Percentiles rank a stretch among this genome's conserved stretches.
Evolutionary conservation across 1,139 yeast species (phyloP).

Genomic region (Candida sp.): DNA sequence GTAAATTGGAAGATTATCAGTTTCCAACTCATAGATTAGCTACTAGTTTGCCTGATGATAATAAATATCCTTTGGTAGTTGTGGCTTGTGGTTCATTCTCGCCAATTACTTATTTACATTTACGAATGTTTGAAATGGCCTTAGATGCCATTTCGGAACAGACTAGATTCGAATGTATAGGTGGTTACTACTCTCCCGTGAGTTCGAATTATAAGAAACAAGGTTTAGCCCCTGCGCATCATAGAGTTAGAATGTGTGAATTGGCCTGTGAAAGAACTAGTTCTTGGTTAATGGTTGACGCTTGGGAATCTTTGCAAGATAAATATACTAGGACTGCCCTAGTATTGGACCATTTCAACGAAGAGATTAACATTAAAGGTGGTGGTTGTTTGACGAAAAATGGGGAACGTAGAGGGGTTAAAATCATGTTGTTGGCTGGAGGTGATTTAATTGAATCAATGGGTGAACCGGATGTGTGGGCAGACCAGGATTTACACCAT

Average conservation of each 20-base stretch:
- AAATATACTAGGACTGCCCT: slow-evolving; percentile 91
- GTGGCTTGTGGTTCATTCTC: slow-evolving; percentile 98
- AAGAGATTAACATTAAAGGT: slow-evolving; percentile 85
- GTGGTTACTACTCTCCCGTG: slow-evolving; percentile 98
- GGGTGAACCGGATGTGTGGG: slow-evolving; percentile 99
- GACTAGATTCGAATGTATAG: slow-evolving; percentile 91
- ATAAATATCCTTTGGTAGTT: slow-evolving; percentile 84
- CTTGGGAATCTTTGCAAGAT: slow-evolving; percentile 96
- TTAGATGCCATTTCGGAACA: slow-evolving; percentile 91
- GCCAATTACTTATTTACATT: slow-evolving; percentile 90
- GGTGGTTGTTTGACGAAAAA: slow-evolving; percentile 79
- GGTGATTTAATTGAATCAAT: slow-evolving; percentile 96
- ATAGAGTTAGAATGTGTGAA: slow-evolving; percentile 97
- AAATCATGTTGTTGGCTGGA: slow-evolving; percentile 95
- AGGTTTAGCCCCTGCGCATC: slow-evolving; percentile 85
- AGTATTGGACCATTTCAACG: slow-evolving; percentile 94
- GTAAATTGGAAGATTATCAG: slow-evolving; percentile 56
- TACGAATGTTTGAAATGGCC: slow-evolving; percentile 99
- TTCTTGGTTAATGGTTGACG: slow-evolving; percentile 98
- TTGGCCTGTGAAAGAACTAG: slow-evolving; percentile 96
- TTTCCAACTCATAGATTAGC: slow-evolving; percentile 89
- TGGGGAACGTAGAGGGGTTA: slow-evolving; percentile 82
- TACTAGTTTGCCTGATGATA: slow-evolving; percentile 64
- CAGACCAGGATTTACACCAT: slow-evolving; percentile 91
- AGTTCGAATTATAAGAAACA: slow-evolving; percentile 91